Evolutionary conservation across 805 yeast genomes (phyloP), one percentile per base, ranked within the genome.

Genomic region (Monosporozyma yasuniensis): DNA sequence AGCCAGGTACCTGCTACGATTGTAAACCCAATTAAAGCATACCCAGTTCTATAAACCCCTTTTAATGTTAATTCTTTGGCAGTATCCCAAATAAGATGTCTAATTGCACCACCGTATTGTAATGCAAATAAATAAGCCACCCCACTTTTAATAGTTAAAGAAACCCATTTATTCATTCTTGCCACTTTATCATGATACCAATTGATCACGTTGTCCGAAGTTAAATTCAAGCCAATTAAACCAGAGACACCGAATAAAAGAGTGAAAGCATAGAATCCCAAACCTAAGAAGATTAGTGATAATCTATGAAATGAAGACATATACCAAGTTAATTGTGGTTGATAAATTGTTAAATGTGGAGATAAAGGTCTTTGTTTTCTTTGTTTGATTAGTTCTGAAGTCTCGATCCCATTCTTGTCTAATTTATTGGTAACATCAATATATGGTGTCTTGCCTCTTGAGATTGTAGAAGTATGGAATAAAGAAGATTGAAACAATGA

Each of bases 11-110:
- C 87, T 23, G 81, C 60, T 34, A 77, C 53, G 8, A 74, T 72
- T 42, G 80, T 61, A 59, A 79, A 72, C 27, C 83, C 97, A 51
- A 89, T 67, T 18, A 88, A 96, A 45, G 79, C 72, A 71, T 87
- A 87, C 55, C 96, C 98, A 35, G 97, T 89, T 72, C 84, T 80
- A 80, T 86, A 85, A 51, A 93, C 96, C 58, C 96, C 97, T 64
- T 84, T 80, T 59, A 87, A 63, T 54, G 89, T 78, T 65, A 91
- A 77, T 69, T 84, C 86, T 58, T 72, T 75, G 67, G 96, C 96
- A 48, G 81, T 67, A 68, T 93, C 99, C 99, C 99, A 93, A 50
- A 87, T 64, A 69, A 91, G 73, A 69, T 93, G 99, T 78, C 99
- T 87, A 55, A 91, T 53, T 61, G 98, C 97, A 67, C 90, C 88